Percentiles rank a stretch among this genome's conserved stretches.
Evolutionary conservation across 1,284 basidiomycete species (phyloP).

Genomic region (Grifola frondosa): DNA sequence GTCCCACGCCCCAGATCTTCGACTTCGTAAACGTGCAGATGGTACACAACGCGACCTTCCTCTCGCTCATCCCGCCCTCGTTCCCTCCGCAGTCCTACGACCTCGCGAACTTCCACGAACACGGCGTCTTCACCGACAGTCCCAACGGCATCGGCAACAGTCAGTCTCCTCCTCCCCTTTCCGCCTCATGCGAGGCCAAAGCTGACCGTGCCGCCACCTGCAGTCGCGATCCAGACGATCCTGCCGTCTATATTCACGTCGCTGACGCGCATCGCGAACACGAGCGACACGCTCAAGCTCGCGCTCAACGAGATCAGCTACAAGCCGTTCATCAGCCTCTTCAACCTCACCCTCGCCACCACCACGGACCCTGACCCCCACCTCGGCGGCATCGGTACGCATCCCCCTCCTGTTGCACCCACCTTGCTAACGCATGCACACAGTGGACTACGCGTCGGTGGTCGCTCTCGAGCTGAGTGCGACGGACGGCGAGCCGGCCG

Average conservation of each 20-base stretch:
- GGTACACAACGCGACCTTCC: constrained; percentile 48
- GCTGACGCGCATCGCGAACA: constrained; percentile 40
- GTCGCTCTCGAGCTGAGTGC: constrained; percentile 44
- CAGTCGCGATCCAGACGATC: constrained; percentile 44
- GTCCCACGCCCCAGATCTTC: constrained; percentile 39
- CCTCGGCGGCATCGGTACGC: constrained; percentile 36
- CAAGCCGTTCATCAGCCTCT: constrained; percentile 53
- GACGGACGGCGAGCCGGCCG: constrained; percentile 16
- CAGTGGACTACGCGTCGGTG: constrained; percentile 50
- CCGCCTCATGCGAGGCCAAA: background rate
- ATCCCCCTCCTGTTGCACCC: background rate
- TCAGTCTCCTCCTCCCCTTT: constrained; percentile 19
- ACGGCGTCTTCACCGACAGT: constrained; percentile 45
- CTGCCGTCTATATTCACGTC: constrained; percentile 45
- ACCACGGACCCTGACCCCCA: constrained; percentile 32
- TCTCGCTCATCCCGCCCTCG: constrained; percentile 30
- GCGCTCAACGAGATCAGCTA: constrained; percentile 44
- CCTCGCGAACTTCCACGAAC: constrained; percentile 52
- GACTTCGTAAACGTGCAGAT: constrained; percentile 53
- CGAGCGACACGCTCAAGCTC: constrained; percentile 42
- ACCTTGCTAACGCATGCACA: constrained; percentile 3
- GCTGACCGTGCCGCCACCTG: no score
- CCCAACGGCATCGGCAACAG: constrained; percentile 44
- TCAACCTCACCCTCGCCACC: constrained; percentile 45
- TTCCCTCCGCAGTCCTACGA: constrained; percentile 39